Conservation (phyloP, 208 protist genomes). For the Trypanosomatidae sp. region DNA sequence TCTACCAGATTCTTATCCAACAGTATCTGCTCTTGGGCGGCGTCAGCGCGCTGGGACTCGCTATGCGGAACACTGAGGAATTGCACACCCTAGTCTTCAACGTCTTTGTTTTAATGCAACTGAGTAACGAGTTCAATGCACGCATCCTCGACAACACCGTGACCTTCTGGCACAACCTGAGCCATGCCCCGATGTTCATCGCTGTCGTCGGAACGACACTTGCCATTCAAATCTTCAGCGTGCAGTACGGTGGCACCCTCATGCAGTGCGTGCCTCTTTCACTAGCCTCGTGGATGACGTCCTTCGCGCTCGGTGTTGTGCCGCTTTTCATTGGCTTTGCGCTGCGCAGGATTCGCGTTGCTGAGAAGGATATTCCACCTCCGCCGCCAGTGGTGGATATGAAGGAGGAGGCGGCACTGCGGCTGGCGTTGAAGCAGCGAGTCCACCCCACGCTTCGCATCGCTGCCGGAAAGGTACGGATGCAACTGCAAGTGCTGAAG, state of each 20-base stretch:
- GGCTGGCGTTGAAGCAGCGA: slow-evolving; percentile 14
- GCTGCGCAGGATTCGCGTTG: slow-evolving; percentile 24
- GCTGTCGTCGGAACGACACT: slow-evolving; percentile 66
- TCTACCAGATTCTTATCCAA: slow-evolving; percentile 80
- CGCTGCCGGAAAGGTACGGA: slow-evolving; percentile 29
- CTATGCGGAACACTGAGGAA: slow-evolving; percentile 9
- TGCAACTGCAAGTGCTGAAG: slow-evolving; percentile 34
- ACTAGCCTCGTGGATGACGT: slow-evolving; percentile 59
- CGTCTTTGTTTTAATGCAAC: slow-evolving; percentile 86
- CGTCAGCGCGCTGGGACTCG: slow-evolving; percentile 8
- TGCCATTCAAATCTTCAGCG: slow-evolving; percentile 58
- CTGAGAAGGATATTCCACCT: slow-evolving; percentile 20
- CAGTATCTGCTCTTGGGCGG: slow-evolving; percentile 57
- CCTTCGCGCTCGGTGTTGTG: slow-evolving; percentile 39
- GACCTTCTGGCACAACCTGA: slow-evolving; percentile 54
- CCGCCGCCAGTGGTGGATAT: slow-evolving; percentile 26
- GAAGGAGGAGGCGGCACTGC: slow-evolving; percentile 18
- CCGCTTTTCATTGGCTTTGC: slow-evolving; percentile 53
- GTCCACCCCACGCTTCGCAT: slow-evolving; percentile 27
- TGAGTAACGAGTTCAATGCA: slow-evolving; percentile 91
- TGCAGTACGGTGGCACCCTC: slow-evolving; percentile 77
- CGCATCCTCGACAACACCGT: slow-evolving; percentile 54
- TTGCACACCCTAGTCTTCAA: slow-evolving; percentile 86
- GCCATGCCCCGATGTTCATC: slow-evolving; percentile 54
- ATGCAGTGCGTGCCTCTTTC: slow-evolving; percentile 80